These are phyloP conservation scores for Tuber calosporum DNA, from an alignment of 495 filamentous ascomycete genomes.

Conservation along the genomic window DNA sequence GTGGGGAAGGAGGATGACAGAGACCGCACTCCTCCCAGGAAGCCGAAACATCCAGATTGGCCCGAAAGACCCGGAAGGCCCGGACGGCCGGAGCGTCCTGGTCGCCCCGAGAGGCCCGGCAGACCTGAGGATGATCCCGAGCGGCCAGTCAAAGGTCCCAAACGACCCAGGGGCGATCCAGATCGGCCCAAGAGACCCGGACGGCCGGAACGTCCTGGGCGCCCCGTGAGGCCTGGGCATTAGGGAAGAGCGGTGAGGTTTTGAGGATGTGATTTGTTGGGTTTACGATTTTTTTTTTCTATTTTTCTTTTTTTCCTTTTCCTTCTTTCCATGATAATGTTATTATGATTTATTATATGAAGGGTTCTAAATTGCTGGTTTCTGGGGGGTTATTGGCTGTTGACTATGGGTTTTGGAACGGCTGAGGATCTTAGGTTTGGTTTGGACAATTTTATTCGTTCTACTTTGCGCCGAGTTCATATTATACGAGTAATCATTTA, in stretches of 20 bases:
- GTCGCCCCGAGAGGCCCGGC: too few species aligned
- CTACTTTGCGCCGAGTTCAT: not conserved
- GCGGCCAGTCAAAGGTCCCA: too few species aligned
- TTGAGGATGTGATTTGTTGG: constrained; percentile 4
- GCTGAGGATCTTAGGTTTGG: constrained; percentile 3
- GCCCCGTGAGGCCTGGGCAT: not conserved
- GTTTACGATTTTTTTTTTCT: not conserved
- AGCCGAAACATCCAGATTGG: not conserved
- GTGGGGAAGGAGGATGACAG: not conserved
- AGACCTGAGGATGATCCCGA: too few species aligned
- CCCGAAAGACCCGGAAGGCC: not conserved
- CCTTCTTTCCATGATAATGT: not conserved
- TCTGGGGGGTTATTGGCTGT: not conserved
- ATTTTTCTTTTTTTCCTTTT: not conserved
- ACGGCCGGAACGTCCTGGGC: not conserved
- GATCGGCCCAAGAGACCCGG: too few species aligned
- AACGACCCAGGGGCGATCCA: too few species aligned
- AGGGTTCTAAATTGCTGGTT: not conserved
- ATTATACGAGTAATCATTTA: constrained; percentile 8
- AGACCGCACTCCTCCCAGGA: not conserved
- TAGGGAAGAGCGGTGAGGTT: constrained; percentile 19
- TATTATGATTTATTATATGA: not conserved
- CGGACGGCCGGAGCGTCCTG: not conserved
- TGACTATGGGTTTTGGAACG: constrained; percentile 1
- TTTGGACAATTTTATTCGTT: not conserved